Base-by-base conservation (phyloP, 208 protist species). In the Tritrichomonas foetus region DNA sequence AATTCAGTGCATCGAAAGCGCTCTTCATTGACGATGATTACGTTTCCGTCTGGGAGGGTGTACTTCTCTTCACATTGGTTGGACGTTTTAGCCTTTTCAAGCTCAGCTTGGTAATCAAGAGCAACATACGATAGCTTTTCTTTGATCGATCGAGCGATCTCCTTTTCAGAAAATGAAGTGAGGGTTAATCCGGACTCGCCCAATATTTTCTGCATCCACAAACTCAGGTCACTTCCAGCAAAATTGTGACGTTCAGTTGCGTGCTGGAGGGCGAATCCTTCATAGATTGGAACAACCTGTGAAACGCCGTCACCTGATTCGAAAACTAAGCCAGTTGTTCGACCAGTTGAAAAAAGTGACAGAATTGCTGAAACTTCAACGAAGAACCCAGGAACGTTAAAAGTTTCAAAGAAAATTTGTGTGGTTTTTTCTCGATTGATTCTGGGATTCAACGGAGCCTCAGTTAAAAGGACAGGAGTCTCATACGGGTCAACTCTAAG, bases 301-400 rank as follows among this genome's bases (percentile, higher is more conserved):
- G 97, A 97, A 41, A 98, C 98, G 93, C 98, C 97, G 95, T 99
- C 97, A 55, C 98, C 98, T 93, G 98, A 96, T 93, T 99, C 98
- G 11, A 99, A 75, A 57, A 98, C 97, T 55, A 98, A 95, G 92
- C 97, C 97, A 36, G 97, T 98, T 64, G 96, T 97, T 94, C 97
- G 95, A 64, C 95, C 95, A 55, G 55, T 92, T 27, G 94, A 57
- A 75, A 94, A 94, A 50, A 95, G 41, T 57, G 94, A 27, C 14
- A 95, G 66, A 22, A 95, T 27, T 1, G 93, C 72, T 50, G 94
- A 93, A 53, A 80, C 74, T 14, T 25, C 94, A 69, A 95, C 25
- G 64, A 94, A 94, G 39, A 93, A 75, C 0, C 27, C 89, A 69
- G 72, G 94, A 64, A 94, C 93, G 55, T 92, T 61, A 33, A 93